Conservation (phyloP, 306 rosid species). For the Oxytropis ochrocephala region DNA sequence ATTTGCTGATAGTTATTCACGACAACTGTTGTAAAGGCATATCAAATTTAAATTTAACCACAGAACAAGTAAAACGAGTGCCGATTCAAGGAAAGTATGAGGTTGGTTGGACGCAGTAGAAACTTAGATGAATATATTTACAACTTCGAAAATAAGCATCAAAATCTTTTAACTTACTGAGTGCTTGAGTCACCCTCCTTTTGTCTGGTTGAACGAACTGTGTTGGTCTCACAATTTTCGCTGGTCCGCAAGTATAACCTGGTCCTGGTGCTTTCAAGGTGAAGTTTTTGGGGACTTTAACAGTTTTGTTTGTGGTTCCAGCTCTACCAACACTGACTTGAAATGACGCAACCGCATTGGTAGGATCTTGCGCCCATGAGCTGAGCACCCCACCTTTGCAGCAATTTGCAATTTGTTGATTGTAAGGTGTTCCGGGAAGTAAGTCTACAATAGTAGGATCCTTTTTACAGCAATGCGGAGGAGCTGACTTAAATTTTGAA, state of each 20-base stretch:
- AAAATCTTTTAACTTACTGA: conserved; percentile 46
- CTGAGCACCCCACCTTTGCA: conserved; percentile 88
- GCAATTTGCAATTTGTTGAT: conserved; percentile 78
- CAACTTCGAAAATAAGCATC: not conserved
- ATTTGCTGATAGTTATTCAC: not conserved
- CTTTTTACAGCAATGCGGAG: conserved; percentile 73
- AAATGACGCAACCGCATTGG: conserved; percentile 57
- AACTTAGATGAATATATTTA: not conserved
- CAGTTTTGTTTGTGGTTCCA: conserved; percentile 72
- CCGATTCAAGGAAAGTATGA: not conserved
- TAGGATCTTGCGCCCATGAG: conserved; percentile 72
- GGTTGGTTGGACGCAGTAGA: not conserved
- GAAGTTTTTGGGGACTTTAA: conserved; percentile 63
- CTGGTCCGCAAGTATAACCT: conserved; percentile 77
- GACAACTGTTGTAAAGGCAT: not conserved
- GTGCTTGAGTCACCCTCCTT: conserved; percentile 74
- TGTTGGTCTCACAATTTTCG: conserved; percentile 51
- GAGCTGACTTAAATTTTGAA: conserved; percentile 51
- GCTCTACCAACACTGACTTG: conserved; percentile 75
- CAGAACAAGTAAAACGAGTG: not conserved
- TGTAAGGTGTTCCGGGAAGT: conserved; percentile 84
- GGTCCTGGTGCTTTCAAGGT: conserved; percentile 83
- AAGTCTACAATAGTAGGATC: conserved; percentile 67
- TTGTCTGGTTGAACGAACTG: conserved; percentile 50
- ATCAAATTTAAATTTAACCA: not conserved